These are phyloP conservation scores for Drechslerella stenobrocha DNA, from an alignment of 2,329 filamentous ascomycete genomes.

Conservation along the genomic window DNA sequence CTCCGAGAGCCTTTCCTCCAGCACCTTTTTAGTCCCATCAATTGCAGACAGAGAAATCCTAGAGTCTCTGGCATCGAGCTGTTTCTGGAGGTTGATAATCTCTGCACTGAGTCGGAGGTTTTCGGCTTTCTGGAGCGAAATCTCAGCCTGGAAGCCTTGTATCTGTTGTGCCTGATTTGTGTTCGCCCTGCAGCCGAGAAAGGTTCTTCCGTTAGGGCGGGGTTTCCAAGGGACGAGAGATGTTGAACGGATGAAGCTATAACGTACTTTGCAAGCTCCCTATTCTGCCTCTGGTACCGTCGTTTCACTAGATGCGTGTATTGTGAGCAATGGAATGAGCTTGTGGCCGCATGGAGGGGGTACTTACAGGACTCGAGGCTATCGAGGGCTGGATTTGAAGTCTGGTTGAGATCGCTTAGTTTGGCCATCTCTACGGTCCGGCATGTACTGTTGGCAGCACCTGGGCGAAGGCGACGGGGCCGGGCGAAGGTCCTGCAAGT, in stretches of 20 bases:
- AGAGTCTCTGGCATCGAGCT: slow-evolving; percentile 65
- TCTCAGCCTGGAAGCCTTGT: slow-evolving; percentile 74
- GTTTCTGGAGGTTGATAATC: slow-evolving; percentile 69
- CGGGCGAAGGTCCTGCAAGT: no score
- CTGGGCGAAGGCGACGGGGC: neutral
- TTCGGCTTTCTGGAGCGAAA: slow-evolving; percentile 73
- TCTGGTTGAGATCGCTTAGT: slow-evolving; percentile 36
- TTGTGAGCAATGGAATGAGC: neutral
- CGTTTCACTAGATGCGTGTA: slow-evolving; percentile 66
- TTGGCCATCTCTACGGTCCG: slow-evolving; percentile 47
- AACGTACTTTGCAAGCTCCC: slow-evolving; percentile 60
- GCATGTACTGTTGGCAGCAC: neutral
- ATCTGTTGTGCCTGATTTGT: slow-evolving; percentile 76
- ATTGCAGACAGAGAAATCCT: slow-evolving; percentile 67
- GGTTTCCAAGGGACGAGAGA: neutral
- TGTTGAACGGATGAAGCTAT: neutral
- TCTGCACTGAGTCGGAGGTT: slow-evolving; percentile 74
- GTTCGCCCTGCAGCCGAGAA: slow-evolving; percentile 63
- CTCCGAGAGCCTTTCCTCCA: slow-evolving; percentile 73
- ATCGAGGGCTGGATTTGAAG: slow-evolving; percentile 18
- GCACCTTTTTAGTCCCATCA: slow-evolving; percentile 68
- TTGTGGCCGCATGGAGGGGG: neutral
- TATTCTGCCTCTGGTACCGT: slow-evolving; percentile 79
- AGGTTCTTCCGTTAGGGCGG: neutral
- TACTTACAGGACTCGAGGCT: slow-evolving; percentile 31